Evolutionary conservation across 2,329 filamentous ascomycete genomes (phyloP), one percentile per base, ranked within the genome.

Genomic region (Hypoxylon sp.): DNA sequence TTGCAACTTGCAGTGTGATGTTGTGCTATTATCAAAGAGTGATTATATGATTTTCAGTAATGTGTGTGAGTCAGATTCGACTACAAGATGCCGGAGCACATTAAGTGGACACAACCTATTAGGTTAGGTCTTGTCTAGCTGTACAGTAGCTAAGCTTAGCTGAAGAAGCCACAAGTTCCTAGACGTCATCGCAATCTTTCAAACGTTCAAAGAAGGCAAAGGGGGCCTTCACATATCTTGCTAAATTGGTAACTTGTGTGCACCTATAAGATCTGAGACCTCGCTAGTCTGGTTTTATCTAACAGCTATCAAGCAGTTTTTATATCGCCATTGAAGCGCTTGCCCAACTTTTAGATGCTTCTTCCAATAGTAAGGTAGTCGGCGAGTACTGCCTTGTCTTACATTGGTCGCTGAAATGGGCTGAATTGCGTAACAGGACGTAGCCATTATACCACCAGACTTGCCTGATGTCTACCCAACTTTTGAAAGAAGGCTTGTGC

Each of bases 401-500:
- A n/a, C 2, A 19, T n/a, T 19, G 17, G 37, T 17, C n/a, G 37
- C 37, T 10, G 37, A 41, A 19, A 41, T 19, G 17, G 37, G 37
- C 2, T 39, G 34, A 39, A 15, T 17, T 39, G 34, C 17, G 13
- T 17, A n/a, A 41, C 6, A 6, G 13, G 7, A 34, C 20, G 43
- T 34, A 30, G 26, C 37, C 39, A 34, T 46, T 10, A 28, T 22
- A 10, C 41, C 41, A 26, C 30, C 26, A 46, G 32, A 34, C 32
- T 54, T 49, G 28, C 28, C 43, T 22, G 15, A 41, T 24, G 19
- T 50, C 13, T 24, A n/a, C 32, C 32, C 15, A 34, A 13, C 52
- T n/a, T 15, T 10, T 15, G 24, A 37, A 41, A 6, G 19, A 20
- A 10, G 13, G 22, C 30, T 39, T n/a, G n/a, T 34, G n/a, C n/a